These are phyloP conservation scores for Rhodotorula sp. DNA, from an alignment of 1,284 basidiomycete genomes.

Conservation along the genomic window DNA sequence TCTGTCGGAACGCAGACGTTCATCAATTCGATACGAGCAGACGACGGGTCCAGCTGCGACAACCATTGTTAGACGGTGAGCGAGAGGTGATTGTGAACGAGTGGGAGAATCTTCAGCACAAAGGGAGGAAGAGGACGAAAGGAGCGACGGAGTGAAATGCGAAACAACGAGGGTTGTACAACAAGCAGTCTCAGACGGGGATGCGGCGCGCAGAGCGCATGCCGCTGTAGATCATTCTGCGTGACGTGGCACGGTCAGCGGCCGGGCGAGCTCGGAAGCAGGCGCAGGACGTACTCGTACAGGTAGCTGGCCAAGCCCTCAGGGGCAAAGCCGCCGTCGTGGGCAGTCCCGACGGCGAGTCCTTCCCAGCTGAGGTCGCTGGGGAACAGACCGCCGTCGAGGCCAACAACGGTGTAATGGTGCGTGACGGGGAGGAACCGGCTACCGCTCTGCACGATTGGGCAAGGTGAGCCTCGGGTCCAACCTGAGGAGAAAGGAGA, in stretches of 20 bases:
- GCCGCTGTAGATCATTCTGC: slow-evolving; percentile 38
- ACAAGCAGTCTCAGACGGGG: slow-evolving; percentile 22
- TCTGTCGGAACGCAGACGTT: not conserved
- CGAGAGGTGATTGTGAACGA: not conserved
- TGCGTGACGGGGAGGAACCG: slow-evolving; percentile 13
- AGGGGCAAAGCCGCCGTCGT: slow-evolving; percentile 19
- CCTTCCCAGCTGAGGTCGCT: slow-evolving; percentile 20
- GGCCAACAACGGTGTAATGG: slow-evolving; percentile 16
- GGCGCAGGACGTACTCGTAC: slow-evolving; percentile 17
- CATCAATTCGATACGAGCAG: not conserved
- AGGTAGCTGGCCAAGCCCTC: slow-evolving; percentile 24
- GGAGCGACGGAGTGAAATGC: not conserved
- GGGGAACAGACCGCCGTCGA: slow-evolving; percentile 3
- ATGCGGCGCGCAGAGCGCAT: slow-evolving; percentile 35
- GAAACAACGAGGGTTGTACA: not conserved
- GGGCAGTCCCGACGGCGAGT: not conserved
- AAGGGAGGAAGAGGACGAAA: not conserved
- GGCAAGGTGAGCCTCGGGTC: not conserved
- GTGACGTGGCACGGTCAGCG: not conserved
- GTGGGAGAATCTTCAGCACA: not conserved
- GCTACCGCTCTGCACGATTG: slow-evolving; percentile 13
- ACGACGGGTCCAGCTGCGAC: not conserved
- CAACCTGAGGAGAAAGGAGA: not conserved
- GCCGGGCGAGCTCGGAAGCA: accelerated
- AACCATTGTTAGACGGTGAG: not conserved